These are phyloP conservation scores for Hygrophila difformis DNA, from an alignment of 257 asterid genomes.

Conservation along the genomic window DNA sequence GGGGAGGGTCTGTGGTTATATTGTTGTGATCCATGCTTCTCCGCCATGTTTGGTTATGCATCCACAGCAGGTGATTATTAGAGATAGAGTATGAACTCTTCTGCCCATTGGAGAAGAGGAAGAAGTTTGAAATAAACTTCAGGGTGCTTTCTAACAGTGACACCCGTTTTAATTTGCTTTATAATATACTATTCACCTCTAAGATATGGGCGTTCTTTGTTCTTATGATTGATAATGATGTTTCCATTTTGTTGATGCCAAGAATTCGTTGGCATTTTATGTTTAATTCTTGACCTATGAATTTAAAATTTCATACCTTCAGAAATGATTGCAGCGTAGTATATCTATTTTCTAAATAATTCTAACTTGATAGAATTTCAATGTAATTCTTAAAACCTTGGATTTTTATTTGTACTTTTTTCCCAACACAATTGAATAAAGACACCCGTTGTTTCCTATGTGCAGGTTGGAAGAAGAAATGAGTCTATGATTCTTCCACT, in stretches of 20 bases:
- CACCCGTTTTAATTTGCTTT: constrained; percentile 10
- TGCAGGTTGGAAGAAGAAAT: constrained; percentile 71
- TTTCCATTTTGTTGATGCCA: constrained; percentile 5
- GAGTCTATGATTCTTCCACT: constrained; percentile 85
- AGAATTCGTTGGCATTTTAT: constrained; percentile 7
- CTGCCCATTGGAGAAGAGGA: too few relatives aligned
- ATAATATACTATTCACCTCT: constrained; percentile 14
- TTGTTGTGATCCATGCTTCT: constrained; percentile 1
- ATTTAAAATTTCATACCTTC: not conserved
- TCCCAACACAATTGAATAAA: constrained; percentile 1
- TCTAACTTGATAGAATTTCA: not conserved
- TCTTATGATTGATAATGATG: constrained; percentile 3
- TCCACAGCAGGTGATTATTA: too few relatives aligned
- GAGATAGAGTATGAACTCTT: constrained; percentile 1
- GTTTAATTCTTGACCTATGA: not conserved
- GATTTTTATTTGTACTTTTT: too few relatives aligned
- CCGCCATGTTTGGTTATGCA: constrained; percentile 5
- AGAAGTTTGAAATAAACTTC: not conserved
- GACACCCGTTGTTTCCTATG: constrained; percentile 3
- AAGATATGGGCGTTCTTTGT: constrained; percentile 6
- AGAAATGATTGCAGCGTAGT: not conserved
- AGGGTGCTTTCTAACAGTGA: constrained; percentile 17
- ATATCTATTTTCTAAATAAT: not conserved
- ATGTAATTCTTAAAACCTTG: too few relatives aligned
- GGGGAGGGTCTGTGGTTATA: constrained; percentile 3